Base-by-base conservation (phyloP, 345 rosid genomes). In the Aurinia saxatilis region DNA sequence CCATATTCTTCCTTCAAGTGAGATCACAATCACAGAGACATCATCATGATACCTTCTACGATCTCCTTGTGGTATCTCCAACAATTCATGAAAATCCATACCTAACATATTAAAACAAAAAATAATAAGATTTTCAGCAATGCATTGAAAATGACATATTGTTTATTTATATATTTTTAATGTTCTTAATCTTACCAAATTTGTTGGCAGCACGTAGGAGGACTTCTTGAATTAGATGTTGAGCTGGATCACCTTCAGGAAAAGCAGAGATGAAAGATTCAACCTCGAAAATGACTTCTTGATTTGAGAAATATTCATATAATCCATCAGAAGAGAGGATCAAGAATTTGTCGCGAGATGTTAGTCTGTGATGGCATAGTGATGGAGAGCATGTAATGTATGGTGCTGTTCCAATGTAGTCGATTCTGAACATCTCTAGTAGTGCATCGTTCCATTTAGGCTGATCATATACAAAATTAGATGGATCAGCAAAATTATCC, bases 201-300 rank as follows among this genome's bases (percentile, higher is more conserved):
- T 87, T 87, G 72, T 80, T 87, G 7, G 99, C 99, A 16, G 99
- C 99, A 8, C 96, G 91, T 44, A 84, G 84, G 39, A 92, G 81
- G 13, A 87, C 84, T 75, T 83, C 77, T 75, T 92, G 95, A 1
- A 92, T 76, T 6, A 92, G 82, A 71, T 92, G 99, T 35, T 90
- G 95, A 0, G 99, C 99, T 2, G 99, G 99, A 74, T 92, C 99
- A 18, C 97, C 96, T 63, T 85, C 96, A 0, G 99, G 97, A 44
- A 81, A 86, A 31, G 86, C 78, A 34, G 86, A 57, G 12, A 86
- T 80, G 85, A 92, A 92, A 34, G 79, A 80, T 45, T 85, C 91
- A 27, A 90, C 89, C 67, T 84, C 90, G n/a, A 80, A 68, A 10
- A 85, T 77, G 63, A 86, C 98, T 79, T 92, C 91, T 77, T 87